Evolutionary conservation across 257 asterid species (phyloP).

Genomic region (Nicotiana tomentosiformis): DNA sequence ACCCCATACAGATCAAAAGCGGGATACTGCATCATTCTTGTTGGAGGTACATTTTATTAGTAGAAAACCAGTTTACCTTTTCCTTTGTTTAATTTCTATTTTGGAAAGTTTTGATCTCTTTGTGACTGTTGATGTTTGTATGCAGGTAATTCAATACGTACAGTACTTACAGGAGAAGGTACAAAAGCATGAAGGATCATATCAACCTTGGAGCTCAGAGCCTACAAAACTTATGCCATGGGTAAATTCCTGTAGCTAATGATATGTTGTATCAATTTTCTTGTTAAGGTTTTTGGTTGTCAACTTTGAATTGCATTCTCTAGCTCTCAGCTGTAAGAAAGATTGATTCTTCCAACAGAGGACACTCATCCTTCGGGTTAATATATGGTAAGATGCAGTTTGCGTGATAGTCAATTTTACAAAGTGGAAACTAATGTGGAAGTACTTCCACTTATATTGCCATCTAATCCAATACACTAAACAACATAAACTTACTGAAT

Average conservation of each 20-base stretch:
- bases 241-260: constrained; percentile 40
- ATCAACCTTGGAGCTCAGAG: constrained; percentile 81
- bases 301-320: background rate
- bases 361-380: background rate
- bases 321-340: background rate
- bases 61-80: background rate
- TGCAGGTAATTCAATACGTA: constrained; percentile 86
- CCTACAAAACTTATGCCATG: constrained; percentile 94
- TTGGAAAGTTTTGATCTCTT: constrained; percentile 8
- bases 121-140: constrained; percentile 14
- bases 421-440: background rate
- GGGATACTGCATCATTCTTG: constrained; percentile 89
- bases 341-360: background rate
- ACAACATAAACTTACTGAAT: background rate
- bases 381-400: background rate
- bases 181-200: constrained; percentile 72
- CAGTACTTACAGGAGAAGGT: constrained; percentile 77
- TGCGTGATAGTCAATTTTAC: background rate
- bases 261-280: background rate
- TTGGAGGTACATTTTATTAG: constrained; percentile 50
- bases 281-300: background rate
- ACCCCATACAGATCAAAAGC: constrained; percentile 79
- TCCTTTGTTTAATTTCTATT: background rate
- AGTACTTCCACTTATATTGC: background rate
- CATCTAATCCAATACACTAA: background rate